Evolutionary conservation across 345 rosid species (phyloP), one percentile per base, ranked within the genome.

Genomic region (Mercurialis annua): DNA sequence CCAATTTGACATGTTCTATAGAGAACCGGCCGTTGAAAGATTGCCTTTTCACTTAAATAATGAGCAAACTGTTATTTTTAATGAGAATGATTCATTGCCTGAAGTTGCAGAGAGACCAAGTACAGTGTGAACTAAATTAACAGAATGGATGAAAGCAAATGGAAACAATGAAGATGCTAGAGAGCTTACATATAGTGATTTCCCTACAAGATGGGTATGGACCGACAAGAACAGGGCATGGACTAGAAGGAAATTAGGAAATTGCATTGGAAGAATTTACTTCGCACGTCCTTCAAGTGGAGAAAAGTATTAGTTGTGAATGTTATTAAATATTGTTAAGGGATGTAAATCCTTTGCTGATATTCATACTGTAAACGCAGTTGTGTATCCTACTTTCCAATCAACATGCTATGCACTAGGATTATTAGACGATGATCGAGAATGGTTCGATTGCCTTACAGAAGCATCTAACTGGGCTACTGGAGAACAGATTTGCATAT

Each of bases 341-440:
- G 50, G 70, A 0, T 9, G 17, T 6, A 51, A 18, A 36, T 30
- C 33, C 0, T 73, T 43, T 60, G 61, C 36, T 5, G 33, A 66
- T n/a, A 66, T 66, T 7, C 48, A 66, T 24, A 66, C 29, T 5
- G 38, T 73, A 0, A 48, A 49, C 59, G 38, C 55, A 1, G 17
- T 38, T 27, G 0, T 30, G 4, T 44, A 66, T n/a, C 43, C 27
- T 2, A 49, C 67, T 1, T 59, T 18, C 16, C 66, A 60, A 31
- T 53, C 29, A n/a, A 62, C 71, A 0, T 73, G 71, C 50, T 27
- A 24, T 48, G 66, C 60, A 11, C 16, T 34, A 0, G 71, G 71
- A 6, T 27, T 73, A 1, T 20, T 73, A 10, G 61, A 60, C 8
- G 66, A 67, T 66, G 71, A 73, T 44, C 11, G 43, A 10, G 63